phyloP scores from a whole-genome alignment of 2,329 filamentous ascomycete genomes.

The Pyrenophora graminea region DNA sequence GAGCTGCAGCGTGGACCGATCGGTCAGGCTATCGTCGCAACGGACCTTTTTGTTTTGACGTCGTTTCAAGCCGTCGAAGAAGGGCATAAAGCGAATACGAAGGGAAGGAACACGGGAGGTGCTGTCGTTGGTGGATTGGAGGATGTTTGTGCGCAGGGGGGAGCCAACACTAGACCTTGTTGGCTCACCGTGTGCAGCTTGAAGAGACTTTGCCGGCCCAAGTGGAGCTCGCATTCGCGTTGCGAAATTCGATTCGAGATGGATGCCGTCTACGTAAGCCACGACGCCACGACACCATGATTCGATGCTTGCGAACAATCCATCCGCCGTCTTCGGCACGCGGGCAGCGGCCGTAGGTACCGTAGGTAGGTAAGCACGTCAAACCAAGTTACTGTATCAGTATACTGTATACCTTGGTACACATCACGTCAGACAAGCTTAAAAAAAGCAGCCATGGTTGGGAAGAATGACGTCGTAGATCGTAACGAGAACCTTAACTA shows the following conservation, averaged over 20 bases:
- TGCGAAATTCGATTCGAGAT: neutral
- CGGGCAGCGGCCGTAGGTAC: neutral
- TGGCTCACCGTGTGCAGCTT: neutral
- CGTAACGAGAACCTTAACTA: no score
- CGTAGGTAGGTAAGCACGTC: no score
- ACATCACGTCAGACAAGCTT: no score
- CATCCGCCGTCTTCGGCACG: no score
- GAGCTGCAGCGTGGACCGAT: slow-evolving; percentile 17
- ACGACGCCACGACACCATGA: neutral
- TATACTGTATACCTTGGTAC: no score
- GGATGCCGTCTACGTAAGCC: neutral
- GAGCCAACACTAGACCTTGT: slow-evolving; percentile 8
- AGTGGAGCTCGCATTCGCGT: slow-evolving; percentile 20
- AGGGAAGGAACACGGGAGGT: slow-evolving; percentile 10
- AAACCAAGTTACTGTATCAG: no score
- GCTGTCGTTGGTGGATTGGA: slow-evolving; percentile 8
- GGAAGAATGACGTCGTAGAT: no score
- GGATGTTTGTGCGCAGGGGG: slow-evolving; percentile 8
- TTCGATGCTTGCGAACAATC: no score
- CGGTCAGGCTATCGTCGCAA: slow-evolving; percentile 4
- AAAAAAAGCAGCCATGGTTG: no score
- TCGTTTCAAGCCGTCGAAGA: slow-evolving; percentile 5
- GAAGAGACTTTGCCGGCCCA: neutral
- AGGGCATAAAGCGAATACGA: slow-evolving; percentile 14
- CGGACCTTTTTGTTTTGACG: slow-evolving; percentile 4